Evolutionary conservation across 192 early-diverging fungal species (phyloP), one percentile per base, ranked within the genome.

Genomic region (Mortierella antarctica): DNA sequence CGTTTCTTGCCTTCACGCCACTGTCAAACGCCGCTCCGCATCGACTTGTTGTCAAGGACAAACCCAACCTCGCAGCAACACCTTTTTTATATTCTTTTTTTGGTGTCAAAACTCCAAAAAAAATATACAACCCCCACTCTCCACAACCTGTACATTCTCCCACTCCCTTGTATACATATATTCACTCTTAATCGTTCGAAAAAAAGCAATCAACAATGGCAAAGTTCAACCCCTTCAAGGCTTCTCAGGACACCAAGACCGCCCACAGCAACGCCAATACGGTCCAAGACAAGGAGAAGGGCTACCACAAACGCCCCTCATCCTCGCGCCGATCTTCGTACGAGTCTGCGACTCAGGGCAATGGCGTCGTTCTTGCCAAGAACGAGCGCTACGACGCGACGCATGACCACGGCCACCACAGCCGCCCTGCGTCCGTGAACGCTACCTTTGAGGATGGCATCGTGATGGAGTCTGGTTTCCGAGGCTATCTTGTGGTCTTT

Each of bases 11-110:
- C 21, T 31, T 23, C 17, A n/a, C 44, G 20, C 42, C 45, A n/a
- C 41, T 18, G 44, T 51, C 45, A 52, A 10, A 18, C n/a, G 6
- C 40, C 62, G 21, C 58, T 39, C 61, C 23, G 60, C 67, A 69
- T 76, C 67, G 75, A 70, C 75, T 78, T 78, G 75, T 70, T 65
- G 42, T 50, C 75, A 78, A 78, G 75, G 75, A 65, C 20, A 6
- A 21, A 62, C 52, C 8, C 73, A 31, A 5, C 20, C 40, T 48
- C 17, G 7, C 48, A 23, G 20, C n/a, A 45, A 64, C 56, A 73
- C 63, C 63, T 59, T 73, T 67, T 64, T 64, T 72, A 57, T 64
- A 64, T 57, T 67, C 45, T 49, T 72, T 73, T 71, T 73, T 73
- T 73, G 63, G 61, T 63, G 70, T 72, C 21, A 55, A 39, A 56